Evolutionary conservation across 768 basidiomycete genomes (phyloP).

Genomic region (Stropharia rugosoannulata): DNA sequence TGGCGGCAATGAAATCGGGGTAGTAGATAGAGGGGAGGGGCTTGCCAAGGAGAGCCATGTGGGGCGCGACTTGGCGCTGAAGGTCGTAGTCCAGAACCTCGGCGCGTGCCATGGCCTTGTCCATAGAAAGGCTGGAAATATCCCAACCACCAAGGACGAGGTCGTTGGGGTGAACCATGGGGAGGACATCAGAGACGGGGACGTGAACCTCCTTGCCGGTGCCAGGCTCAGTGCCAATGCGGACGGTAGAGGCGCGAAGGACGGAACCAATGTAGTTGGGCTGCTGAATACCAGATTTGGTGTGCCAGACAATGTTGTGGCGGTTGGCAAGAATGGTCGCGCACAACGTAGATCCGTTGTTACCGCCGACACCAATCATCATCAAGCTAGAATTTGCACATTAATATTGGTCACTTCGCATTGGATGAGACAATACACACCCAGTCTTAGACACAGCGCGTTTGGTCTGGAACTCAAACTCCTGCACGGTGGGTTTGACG

Average conservation of each 20-base stretch:
- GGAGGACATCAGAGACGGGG: constrained; percentile 89
- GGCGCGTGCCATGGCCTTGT: constrained; percentile 91
- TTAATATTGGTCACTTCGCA: constrained; percentile 12
- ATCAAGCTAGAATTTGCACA: constrained; percentile 61
- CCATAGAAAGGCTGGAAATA: constrained; percentile 82
- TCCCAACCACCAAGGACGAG: constrained; percentile 99
- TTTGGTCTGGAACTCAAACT: constrained; percentile 90
- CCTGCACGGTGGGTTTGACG: constrained; percentile 76
- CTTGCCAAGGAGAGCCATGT: constrained; percentile 76
- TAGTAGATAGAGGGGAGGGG: constrained; percentile 97
- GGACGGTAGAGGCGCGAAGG: constrained; percentile 92
- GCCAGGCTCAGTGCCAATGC: constrained; percentile 78
- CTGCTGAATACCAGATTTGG: constrained; percentile 87
- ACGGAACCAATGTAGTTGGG: constrained; percentile 99
- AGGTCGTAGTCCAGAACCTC: constrained; percentile 95
- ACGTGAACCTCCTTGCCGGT: constrained; percentile 90
- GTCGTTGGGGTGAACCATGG: constrained; percentile 98
- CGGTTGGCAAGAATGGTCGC: constrained; percentile 96
- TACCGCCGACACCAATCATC: constrained; percentile 97
- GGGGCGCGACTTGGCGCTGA: constrained; percentile 89
- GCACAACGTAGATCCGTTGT: constrained; percentile 93
- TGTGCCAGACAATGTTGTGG: constrained; percentile 92
- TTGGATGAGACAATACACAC: constrained; percentile 44
- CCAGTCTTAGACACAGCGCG: constrained; percentile 89
- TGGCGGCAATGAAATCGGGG: constrained; percentile 96